Conservation (phyloP, 805 yeast genomes). For the Saturnispora gosingensis region DNA sequence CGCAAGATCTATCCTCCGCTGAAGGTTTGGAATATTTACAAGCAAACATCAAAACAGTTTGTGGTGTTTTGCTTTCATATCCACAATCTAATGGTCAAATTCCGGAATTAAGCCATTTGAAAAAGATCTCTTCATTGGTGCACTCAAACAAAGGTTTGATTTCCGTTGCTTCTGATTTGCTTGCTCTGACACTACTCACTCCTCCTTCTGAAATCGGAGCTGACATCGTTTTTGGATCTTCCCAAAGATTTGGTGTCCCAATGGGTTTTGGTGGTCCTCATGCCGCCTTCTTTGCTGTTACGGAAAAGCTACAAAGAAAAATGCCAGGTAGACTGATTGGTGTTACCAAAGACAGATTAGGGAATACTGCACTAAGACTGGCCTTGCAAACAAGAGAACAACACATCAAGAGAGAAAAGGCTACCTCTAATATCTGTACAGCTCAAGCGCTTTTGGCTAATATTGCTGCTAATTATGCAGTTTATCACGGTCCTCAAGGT, state of each 20-base stretch:
- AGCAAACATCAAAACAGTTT: constrained; percentile 32
- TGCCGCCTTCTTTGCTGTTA: constrained; percentile 92
- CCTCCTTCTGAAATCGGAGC: constrained; percentile 86
- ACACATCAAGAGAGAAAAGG: constrained; percentile 94
- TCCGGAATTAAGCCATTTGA: constrained; percentile 38
- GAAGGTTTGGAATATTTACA: constrained; percentile 30
- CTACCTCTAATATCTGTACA: constrained; percentile 95
- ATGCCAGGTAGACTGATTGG: constrained; percentile 97
- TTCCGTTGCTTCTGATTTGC: constrained; percentile 82
- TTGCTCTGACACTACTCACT: constrained; percentile 77
- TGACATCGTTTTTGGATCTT: constrained; percentile 84
- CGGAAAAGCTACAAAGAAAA: constrained; percentile 72
- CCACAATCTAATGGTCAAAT: constrained; percentile 81
- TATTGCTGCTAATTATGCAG: constrained; percentile 91
- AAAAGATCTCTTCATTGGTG: constrained; percentile 49
- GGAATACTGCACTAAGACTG: constrained; percentile 79
- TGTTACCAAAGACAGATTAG: constrained; percentile 82
- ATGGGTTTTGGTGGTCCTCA: constrained; percentile 99
- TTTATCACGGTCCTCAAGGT: constrained; percentile 92
- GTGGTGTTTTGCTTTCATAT: constrained; percentile 85
- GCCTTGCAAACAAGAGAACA: constrained; percentile 98
- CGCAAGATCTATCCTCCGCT: constrained; percentile 43
- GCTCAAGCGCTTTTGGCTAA: constrained; percentile 96
- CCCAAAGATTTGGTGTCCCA: constrained; percentile 97
- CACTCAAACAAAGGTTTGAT: constrained; percentile 69